Evolutionary conservation across 2,329 filamentous ascomycete genomes (phyloP).

Genomic region (Pseudocercospora crystallina): DNA sequence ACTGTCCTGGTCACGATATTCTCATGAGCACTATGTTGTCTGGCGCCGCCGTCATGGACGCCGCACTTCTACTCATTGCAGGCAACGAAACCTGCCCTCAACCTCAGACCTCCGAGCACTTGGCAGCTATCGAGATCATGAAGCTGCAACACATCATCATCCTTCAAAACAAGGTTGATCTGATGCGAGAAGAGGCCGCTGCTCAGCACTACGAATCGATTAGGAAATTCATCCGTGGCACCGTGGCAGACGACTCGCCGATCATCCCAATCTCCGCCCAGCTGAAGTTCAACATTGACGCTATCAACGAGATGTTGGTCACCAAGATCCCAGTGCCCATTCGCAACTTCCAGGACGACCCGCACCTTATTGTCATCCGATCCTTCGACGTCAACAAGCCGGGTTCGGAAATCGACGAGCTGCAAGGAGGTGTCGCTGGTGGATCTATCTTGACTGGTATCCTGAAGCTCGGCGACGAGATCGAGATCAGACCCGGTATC

Average conservation of each 20-base stretch:
- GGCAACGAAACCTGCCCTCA: slow-evolving; percentile 98
- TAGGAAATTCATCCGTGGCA: slow-evolving; percentile 96
- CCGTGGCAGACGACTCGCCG: slow-evolving; percentile 89
- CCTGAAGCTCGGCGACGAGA: slow-evolving; percentile 94
- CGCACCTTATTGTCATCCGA: slow-evolving; percentile 98
- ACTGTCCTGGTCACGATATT: slow-evolving; percentile 99
- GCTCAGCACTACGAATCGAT: slow-evolving; percentile 95
- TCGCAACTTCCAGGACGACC: slow-evolving; percentile 86
- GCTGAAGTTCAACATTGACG: slow-evolving; percentile 99
- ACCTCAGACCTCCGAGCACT: slow-evolving; percentile 96
- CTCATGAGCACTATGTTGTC: slow-evolving; percentile 99
- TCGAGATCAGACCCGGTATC: slow-evolving; percentile 98
- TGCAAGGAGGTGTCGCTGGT: slow-evolving; percentile 98
- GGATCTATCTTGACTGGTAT: slow-evolving; percentile 96
- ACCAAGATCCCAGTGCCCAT: slow-evolving; percentile 90
- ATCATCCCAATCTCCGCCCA: slow-evolving; percentile 97
- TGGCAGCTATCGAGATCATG: slow-evolving; percentile 99
- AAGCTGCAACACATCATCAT: slow-evolving; percentile 99
- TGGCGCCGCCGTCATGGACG: slow-evolving; percentile 98
- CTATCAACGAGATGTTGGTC: slow-evolving; percentile 93
- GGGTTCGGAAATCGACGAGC: slow-evolving; percentile 94
- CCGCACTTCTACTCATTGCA: slow-evolving; percentile 90
- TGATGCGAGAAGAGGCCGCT: slow-evolving; percentile 95
- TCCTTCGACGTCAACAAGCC: slow-evolving; percentile 99
- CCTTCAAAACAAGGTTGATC: slow-evolving; percentile 98